Evolutionary conservation across 345 rosid genomes (phyloP).

Genomic region (Lepidium sativum): DNA sequence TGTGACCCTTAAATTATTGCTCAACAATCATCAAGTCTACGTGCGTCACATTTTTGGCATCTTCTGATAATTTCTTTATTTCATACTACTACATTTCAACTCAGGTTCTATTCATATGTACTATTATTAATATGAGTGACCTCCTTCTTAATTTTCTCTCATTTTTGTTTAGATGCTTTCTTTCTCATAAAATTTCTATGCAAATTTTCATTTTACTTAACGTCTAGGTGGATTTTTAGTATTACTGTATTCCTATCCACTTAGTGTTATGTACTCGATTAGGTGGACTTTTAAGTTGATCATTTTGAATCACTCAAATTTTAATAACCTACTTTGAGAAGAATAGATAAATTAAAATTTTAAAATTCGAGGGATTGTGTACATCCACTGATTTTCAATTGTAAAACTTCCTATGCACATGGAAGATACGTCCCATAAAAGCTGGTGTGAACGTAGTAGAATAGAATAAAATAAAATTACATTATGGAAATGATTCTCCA

Average conservation of each 20-base stretch:
- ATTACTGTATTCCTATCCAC: too few species aligned
- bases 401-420: neutral
- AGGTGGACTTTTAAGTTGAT: too few species aligned
- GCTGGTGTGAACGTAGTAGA: neutral
- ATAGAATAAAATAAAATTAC: too few species aligned
- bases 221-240: too few species aligned
- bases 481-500: neutral
- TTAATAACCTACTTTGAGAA: neutral
- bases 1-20: neutral
- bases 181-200: neutral
- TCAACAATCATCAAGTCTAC: slow-evolving; percentile 9
- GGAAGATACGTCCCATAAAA: neutral
- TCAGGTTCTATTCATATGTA: too few species aligned
- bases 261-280: too few species aligned
- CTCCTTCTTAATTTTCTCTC: neutral
- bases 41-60: slow-evolving; percentile 14
- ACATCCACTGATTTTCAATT: neutral
- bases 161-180: neutral
- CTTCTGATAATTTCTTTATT: neutral
- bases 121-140: too few species aligned
- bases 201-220: neutral
- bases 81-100: too few species aligned
- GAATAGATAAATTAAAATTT: too few species aligned
- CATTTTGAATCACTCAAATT: neutral
- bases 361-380: neutral